These are phyloP conservation scores for Cytospora piceae DNA, from an alignment of 2,329 filamentous ascomycete species.

Conservation along the genomic window DNA sequence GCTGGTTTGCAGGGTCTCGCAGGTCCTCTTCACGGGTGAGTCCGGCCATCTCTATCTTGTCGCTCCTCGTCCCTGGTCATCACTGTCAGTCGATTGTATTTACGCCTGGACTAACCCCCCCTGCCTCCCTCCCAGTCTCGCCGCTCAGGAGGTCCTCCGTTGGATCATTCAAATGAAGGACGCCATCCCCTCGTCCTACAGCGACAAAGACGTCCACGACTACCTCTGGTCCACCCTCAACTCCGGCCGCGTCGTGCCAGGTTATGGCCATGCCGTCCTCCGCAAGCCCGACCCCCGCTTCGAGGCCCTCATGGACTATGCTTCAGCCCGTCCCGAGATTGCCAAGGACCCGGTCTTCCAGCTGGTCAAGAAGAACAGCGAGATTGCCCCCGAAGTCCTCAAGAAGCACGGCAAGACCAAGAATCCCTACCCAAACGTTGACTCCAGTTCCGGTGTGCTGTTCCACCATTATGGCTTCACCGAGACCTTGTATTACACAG, in stretches of 20 bases:
- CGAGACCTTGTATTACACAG: constrained; percentile 93
- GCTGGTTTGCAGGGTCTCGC: constrained; percentile 94
- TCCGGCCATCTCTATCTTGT: background rate
- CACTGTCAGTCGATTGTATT: background rate
- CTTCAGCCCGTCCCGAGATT: constrained; percentile 81
- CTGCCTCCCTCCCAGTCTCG: constrained; percentile 63
- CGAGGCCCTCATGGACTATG: constrained; percentile 95
- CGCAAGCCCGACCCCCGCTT: constrained; percentile 97
- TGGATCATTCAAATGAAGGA: constrained; percentile 98
- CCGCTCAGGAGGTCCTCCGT: constrained; percentile 94
- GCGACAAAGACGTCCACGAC: constrained; percentile 78
- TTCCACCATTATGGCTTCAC: constrained; percentile 99
- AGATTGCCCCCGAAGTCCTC: constrained; percentile 87
- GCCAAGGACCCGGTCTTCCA: constrained; percentile 87
- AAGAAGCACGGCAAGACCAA: constrained; percentile 98
- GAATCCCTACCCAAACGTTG: constrained; percentile 97
- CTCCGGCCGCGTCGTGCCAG: constrained; percentile 90
- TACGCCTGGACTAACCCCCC: constrained; percentile 11
- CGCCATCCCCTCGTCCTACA: constrained; percentile 76
- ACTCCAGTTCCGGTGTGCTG: constrained; percentile 88
- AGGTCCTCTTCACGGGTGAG: constrained; percentile 82
- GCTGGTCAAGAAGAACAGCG: constrained; percentile 90
- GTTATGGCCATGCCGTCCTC: constrained; percentile 93
- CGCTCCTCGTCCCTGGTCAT: background rate
- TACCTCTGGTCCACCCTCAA: constrained; percentile 95